These are phyloP conservation scores for Vigna nakashimae DNA, from an alignment of 306 rosid genomes.

Conservation along the genomic window DNA sequence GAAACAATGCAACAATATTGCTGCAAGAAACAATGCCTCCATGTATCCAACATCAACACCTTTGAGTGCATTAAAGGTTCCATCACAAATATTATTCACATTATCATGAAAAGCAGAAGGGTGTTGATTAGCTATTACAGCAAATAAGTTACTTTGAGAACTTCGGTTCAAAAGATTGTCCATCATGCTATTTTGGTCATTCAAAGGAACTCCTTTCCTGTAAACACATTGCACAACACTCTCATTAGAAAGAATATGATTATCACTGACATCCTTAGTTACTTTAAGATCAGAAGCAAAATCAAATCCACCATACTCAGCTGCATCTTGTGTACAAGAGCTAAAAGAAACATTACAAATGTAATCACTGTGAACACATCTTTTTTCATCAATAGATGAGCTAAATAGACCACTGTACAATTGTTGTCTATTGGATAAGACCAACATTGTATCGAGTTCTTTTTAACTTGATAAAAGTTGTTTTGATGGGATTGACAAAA, in stretches of 20 bases:
- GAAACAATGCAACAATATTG: neutral
- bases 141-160: slow-evolving; percentile 28
- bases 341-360: slow-evolving; percentile 39
- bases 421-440: too few species aligned
- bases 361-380: slow-evolving; percentile 38
- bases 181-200: slow-evolving; percentile 38
- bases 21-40: slow-evolving; percentile 30
- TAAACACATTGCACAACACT: slow-evolving; percentile 41
- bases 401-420: slow-evolving; percentile 38
- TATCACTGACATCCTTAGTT: slow-evolving; percentile 40
- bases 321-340: slow-evolving; percentile 46
- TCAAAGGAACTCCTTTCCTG: slow-evolving; percentile 43
- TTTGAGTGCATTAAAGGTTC: slow-evolving; percentile 43
- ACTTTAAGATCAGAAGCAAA: slow-evolving; percentile 41
- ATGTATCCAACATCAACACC: slow-evolving; percentile 43
- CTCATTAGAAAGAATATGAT: slow-evolving; percentile 43
- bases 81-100: slow-evolving; percentile 35
- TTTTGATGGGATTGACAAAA: too few species aligned
- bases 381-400: slow-evolving; percentile 43
- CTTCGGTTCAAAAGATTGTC: slow-evolving; percentile 39
- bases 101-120: slow-evolving; percentile 36
- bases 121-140: slow-evolving; percentile 44
- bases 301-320: slow-evolving; percentile 44
- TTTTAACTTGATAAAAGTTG: too few species aligned
- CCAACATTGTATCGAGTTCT: too few species aligned